These are phyloP conservation scores for Ormosia semicastrata DNA, from an alignment of 306 rosid genomes.

Conservation along the genomic window DNA sequence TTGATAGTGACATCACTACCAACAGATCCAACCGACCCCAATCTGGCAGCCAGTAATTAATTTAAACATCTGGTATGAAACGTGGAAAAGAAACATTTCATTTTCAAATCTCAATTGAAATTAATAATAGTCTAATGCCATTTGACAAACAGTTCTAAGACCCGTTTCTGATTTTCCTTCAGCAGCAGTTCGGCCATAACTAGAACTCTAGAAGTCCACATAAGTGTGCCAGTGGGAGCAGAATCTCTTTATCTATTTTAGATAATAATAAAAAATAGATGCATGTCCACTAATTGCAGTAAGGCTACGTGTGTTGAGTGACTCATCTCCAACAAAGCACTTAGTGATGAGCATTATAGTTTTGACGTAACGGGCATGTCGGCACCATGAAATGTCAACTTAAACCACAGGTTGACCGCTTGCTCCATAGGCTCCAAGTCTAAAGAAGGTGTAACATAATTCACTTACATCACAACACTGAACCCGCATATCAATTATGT, in stretches of 20 bases:
- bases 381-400: neutral
- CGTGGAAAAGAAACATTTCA: neutral
- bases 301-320: neutral
- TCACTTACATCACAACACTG: neutral
- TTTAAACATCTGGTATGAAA: neutral
- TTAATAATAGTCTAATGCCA: neutral
- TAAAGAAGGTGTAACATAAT: neutral
- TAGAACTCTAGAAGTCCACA: neutral
- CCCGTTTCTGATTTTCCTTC: neutral
- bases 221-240: neutral
- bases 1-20: slow-evolving; percentile 10
- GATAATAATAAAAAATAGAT: neutral
- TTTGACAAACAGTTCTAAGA: neutral
- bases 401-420: neutral
- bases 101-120: neutral
- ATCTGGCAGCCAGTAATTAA: neutral
- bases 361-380: neutral
- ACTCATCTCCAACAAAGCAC: slow-evolving; percentile 33
- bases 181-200: neutral
- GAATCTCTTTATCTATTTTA: neutral
- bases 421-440: neutral
- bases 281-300: neutral
- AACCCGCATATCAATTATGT: neutral
- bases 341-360: neutral
- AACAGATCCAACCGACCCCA: neutral